Percentiles rank a stretch among this genome's conserved stretches.
phyloP scores from a whole-genome alignment of 2,329 filamentous ascomycete species.

The Coniochaeta sp. region DNA sequence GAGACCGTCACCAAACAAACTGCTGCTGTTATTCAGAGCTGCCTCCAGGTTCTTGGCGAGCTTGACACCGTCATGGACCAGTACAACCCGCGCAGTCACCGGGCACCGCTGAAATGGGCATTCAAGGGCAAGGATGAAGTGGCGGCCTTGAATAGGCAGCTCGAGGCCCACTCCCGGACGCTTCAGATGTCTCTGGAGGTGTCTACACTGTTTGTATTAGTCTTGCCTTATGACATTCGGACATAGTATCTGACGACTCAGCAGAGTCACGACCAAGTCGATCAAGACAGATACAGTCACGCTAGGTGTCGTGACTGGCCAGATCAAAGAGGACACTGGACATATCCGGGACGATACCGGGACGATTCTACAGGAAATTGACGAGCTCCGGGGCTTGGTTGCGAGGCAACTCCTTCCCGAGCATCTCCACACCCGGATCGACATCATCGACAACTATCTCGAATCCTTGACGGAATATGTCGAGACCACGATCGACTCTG shows the following conservation, averaged over 20 bases:
- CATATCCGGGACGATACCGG: background rate
- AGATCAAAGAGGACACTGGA: background rate
- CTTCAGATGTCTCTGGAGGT: background rate
- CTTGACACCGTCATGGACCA: background rate
- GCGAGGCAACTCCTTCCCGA: background rate
- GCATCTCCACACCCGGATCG: background rate
- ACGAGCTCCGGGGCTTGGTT: background rate
- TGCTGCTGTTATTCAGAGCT: background rate
- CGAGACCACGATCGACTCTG: background rate
- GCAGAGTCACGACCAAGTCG: background rate
- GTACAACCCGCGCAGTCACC: background rate
- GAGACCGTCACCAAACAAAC: background rate
- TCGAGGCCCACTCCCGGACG: background rate
- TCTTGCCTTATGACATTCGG: background rate
- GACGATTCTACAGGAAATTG: background rate
- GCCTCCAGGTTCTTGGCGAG: background rate
- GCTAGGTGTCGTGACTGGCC: background rate
- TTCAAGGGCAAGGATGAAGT: background rate
- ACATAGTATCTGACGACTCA: background rate
- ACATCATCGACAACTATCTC: background rate
- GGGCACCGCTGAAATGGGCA: background rate
- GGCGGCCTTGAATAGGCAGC: background rate
- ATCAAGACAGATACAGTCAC: background rate
- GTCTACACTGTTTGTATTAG: background rate
- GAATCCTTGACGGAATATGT: background rate